These are phyloP conservation scores for Chlorella sp. DNA, from an alignment of 139 green algal genomes.

Conservation along the genomic window DNA sequence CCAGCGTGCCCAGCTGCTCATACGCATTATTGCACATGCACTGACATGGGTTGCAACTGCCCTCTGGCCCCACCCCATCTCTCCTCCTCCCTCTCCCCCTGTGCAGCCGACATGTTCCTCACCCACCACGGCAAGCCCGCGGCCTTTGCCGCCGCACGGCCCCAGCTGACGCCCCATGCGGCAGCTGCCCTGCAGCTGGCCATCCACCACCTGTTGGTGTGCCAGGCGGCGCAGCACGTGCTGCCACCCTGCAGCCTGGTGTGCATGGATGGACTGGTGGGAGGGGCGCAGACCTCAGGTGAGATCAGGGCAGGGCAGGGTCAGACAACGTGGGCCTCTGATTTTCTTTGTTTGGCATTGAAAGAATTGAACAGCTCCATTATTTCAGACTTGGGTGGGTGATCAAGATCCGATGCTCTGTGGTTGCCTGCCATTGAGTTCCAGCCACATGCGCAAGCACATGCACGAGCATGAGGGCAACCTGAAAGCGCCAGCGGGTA, in stretches of 20 bases:
- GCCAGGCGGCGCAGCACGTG: neutral
- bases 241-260: neutral
- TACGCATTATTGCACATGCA: too few relatives aligned
- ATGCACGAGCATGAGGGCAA: too few relatives aligned
- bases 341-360: too few relatives aligned
- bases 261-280: neutral
- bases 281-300: neutral
- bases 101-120: conserved; percentile 17
- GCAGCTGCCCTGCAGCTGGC: conserved; percentile 32
- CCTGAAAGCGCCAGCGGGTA: too few relatives aligned
- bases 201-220: conserved; percentile 21
- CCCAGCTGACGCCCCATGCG: neutral
- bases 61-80: too few relatives aligned
- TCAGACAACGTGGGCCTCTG: too few relatives aligned
- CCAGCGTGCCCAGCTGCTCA: too few relatives aligned
- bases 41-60: too few relatives aligned
- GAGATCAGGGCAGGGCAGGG: neutral
- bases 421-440: too few relatives aligned
- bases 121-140: conserved; percentile 4
- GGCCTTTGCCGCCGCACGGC: neutral
- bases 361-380: too few relatives aligned
- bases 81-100: neutral
- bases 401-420: neutral
- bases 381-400: too few relatives aligned
- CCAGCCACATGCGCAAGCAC: too few relatives aligned